Evolutionary conservation across 139 green algal genomes (phyloP), one percentile per base, ranked within the genome.

Genomic region (Tetraselmis striata): DNA sequence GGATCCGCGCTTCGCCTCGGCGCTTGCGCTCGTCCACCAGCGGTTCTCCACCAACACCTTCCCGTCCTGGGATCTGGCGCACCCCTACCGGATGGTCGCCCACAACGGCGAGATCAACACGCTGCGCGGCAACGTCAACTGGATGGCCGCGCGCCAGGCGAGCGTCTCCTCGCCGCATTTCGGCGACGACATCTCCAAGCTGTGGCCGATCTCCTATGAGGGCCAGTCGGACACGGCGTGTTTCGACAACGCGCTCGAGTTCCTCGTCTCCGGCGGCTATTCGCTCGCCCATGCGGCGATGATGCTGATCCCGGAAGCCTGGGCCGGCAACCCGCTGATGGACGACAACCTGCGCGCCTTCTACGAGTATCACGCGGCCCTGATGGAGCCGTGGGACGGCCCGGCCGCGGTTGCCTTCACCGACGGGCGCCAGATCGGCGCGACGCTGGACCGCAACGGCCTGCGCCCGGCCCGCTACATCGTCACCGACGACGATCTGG

Each of bases 1-100:
- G 81, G 29, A 83, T 77, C 81, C 90, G 75, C 77, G 88, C 59
- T 98, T 98, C 90, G 88, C 86, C 28, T 90, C 88, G 30, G 97
- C 96, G 89, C 94, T 98, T 94, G 92, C 94, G n/a, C 85, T 98
- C 29, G 93, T 98, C 67, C 95, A 98, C 91, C 93, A 85, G 1
- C 94, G 95, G 82, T 98, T 98, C 90, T 97, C 92, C 78, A 98
- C 95, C 83, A 98, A 98, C 91, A 98, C 95, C 45, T 98, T 99
- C 84, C 95, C 95, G 75, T 92, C 84, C 58, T 98, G 95, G 95
- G 90, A 95, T 76, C 87, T 96, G 29, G 93, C 95, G 1, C 95
- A 98, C 87, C 95, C 95, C 27, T 97, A 98, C 92, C 91, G 96
- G 45, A 91, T 96, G 84, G 82, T 99, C 79, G 96, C 92, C 27